Conservation (phyloP, 2,329 filamentous ascomycete genomes). For the Aspergillus sp. region DNA sequence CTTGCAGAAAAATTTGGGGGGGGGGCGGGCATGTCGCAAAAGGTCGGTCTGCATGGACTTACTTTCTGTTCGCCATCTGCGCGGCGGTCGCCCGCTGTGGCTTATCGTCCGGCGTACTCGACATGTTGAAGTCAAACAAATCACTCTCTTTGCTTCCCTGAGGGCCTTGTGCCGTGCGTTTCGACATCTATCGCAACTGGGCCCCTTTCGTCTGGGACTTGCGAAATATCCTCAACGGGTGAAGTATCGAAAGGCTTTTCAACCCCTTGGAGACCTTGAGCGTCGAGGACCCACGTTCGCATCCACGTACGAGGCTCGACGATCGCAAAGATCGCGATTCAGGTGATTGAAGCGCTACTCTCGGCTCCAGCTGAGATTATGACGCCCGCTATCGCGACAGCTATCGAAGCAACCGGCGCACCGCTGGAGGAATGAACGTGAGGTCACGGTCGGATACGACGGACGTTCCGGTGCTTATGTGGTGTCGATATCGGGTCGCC, state of each 20-base stretch:
- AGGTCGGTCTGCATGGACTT: constrained; percentile 35
- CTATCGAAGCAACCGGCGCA: constrained; percentile 8
- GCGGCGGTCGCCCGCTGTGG: constrained; percentile 53
- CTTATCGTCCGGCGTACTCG: constrained; percentile 43
- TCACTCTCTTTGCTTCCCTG: constrained; percentile 33
- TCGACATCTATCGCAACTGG: constrained; percentile 34
- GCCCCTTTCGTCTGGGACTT: constrained; percentile 17
- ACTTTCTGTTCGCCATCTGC: constrained; percentile 55
- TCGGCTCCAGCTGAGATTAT: not conserved
- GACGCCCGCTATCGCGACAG: constrained; percentile 10
- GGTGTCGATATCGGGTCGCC: not conserved
- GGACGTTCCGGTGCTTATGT: not conserved
- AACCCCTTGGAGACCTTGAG: constrained; percentile 15
- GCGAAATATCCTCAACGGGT: not conserved
- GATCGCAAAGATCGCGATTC: constrained; percentile 3
- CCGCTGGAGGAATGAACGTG: not conserved
- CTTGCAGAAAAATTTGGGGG: not conserved
- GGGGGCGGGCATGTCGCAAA: constrained; percentile 9
- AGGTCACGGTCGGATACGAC: constrained; percentile 1
- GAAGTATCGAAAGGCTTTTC: constrained; percentile 7
- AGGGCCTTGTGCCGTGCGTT: constrained; percentile 35
- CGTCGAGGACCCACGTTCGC: constrained; percentile 9
- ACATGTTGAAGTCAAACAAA: constrained; percentile 34
- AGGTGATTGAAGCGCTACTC: not conserved
- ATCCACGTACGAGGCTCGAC: constrained; percentile 9